Conservation (phyloP, 441 rosid species). For the Bruguiera hainesii region DNA sequence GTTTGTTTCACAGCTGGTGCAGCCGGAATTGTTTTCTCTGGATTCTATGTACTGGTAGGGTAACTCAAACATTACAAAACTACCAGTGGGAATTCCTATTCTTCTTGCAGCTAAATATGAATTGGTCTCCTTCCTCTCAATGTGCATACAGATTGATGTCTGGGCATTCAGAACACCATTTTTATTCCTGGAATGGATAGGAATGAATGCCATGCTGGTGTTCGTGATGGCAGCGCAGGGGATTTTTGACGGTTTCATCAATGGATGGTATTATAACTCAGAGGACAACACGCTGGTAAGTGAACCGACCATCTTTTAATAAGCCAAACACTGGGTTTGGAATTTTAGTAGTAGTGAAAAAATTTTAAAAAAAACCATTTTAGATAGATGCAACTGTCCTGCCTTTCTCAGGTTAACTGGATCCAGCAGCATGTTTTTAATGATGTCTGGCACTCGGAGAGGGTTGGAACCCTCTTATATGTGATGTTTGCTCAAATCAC, state of each 20-base stretch:
- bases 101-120: background rate
- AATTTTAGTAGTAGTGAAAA: background rate
- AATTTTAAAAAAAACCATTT: background rate
- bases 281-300: constrained; percentile 50
- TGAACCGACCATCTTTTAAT: background rate
- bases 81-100: background rate
- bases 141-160: constrained; percentile 46
- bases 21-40: constrained; percentile 63
- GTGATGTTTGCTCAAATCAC: constrained; percentile 55
- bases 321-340: background rate
- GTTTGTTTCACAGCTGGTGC: constrained; percentile 68
- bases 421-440: constrained; percentile 51
- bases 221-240: constrained; percentile 73
- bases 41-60: constrained; percentile 51
- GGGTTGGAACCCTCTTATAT: constrained; percentile 50
- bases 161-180: constrained; percentile 51
- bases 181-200: constrained; percentile 66
- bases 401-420: constrained; percentile 43
- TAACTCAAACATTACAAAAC: background rate
- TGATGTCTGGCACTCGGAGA: constrained; percentile 51
- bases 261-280: constrained; percentile 60
- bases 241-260: constrained; percentile 56
- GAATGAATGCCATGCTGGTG: constrained; percentile 75
- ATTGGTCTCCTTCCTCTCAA: background rate
- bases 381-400: background rate